Evolutionary conservation across 2,329 filamentous ascomycete genomes (phyloP), one percentile per base, ranked within the genome.

Genomic region (Colletotrichum sp.): DNA sequence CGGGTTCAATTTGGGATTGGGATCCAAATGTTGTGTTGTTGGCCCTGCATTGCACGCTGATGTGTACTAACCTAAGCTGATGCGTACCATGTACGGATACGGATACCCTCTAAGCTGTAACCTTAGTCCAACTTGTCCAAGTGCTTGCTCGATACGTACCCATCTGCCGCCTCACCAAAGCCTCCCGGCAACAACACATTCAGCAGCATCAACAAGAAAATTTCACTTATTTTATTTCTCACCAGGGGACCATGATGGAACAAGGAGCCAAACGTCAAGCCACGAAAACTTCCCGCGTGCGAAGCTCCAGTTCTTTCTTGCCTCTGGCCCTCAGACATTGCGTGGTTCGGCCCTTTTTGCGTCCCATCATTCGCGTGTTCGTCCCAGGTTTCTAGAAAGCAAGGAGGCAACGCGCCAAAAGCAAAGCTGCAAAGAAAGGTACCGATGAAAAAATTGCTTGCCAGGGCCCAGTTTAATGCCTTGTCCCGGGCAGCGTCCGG

Each of bases 401-500:
- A 73, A 68, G 43, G 62, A 64, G 18, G 56, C 43, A 52, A 52
- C 43, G 22, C 32, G n/a, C 9, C 18, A 56, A 18, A 58, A 60
- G 39, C n/a, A 34, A 60, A 30, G 36, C 36, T 39, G 36, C 18
- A 39, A 39, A 12, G 30, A 25, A 28, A n/a, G 43, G 43, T 52
- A 52, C 43, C 43, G 43, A 52, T 22, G 25, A 22, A 75, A 76
- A 73, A 69, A 74, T 69, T 69, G 58, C 64, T 69, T 69, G 64
- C 39, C 55, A 68, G 16, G 58, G 25, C 74, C 74, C 74, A 73
- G 56, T 69, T 76, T 74, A 74, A 76, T 74, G 74, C 74, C 74
- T 64, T 73, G 74, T 76, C 56, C 74, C 74, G 74, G 70, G 66
- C 58, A 48, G 70, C 66, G 70, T 71, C 70, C 74, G 74, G 74